Evolutionary conservation across 768 basidiomycete species (phyloP), one percentile per base, ranked within the genome.

Genomic region (Tylopilus balloui): DNA sequence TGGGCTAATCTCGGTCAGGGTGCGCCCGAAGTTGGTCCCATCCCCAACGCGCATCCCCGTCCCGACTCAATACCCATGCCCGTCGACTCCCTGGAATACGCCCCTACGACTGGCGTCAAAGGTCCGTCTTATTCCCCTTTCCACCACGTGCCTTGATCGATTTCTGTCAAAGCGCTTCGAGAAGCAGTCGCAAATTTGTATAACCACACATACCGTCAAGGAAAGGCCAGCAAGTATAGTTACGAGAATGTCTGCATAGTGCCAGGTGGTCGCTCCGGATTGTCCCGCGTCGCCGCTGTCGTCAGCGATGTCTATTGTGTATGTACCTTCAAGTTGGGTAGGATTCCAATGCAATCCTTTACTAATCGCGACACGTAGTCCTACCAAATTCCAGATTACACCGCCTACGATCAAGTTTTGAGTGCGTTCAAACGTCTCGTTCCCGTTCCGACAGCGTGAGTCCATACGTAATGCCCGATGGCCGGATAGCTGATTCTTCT

Each of bases 181-280:
- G 85, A 92, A 63, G 91, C 92, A 2, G 93, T 97, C 25, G 94
- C 94, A 11, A 72, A 87, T 52, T 66, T 93, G 43, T 97, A 97
- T 73, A 97, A 97, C 64, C 72, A 78, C 42, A 88, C 86, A 2
- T 95, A 95, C 65, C 81, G 94, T 28, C 69, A 86, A 57, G 88
- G 81, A 40, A 94, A 88, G 69, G 51, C 67, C 8, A 91, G 87
- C 56, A 77, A 94, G 57, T 97, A 96, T 65, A 93, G 91, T 1
- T 87, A 75, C 56, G 92, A 94, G 69, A 97, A 97, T 61, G 86
- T 91, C 12, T 92, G 89, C 60, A 95, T 97, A 58, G 93, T 96
- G 1, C 94, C 94, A 12, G 94, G 94, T 37, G 94, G 94, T 14
- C 84, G 92, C 47, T 77, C 93, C 3, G 93, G 93, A 11, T 76